phyloP scores from a whole-genome alignment of 331 rosid species.

The Stylosanthes scabra region DNA sequence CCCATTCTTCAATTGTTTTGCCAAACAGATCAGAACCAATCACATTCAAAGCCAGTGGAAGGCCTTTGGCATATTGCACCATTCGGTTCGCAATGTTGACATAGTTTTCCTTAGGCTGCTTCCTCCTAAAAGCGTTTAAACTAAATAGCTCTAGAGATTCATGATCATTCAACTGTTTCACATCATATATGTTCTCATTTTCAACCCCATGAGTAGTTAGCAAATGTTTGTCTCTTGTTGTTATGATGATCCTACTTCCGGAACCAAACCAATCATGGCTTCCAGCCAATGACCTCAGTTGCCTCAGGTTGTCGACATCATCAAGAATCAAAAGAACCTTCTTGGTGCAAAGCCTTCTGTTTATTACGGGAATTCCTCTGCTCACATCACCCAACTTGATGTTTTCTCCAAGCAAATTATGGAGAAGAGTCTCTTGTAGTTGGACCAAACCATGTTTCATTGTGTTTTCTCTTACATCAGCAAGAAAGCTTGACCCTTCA shows the following conservation, averaged over 20 bases:
- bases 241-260: conserved; percentile 53
- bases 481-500: conserved; percentile 29
- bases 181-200: conserved; percentile 32
- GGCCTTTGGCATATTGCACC: conserved; percentile 46
- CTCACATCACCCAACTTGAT: conserved; percentile 32
- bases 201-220: conserved; percentile 45
- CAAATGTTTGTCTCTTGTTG: conserved; percentile 53
- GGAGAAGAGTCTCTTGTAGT: conserved; percentile 36
- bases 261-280: conserved; percentile 47
- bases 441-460: conserved; percentile 34
- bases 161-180: conserved; percentile 27
- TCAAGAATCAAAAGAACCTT: conserved; percentile 52
- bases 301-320: conserved; percentile 46
- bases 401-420: conserved; percentile 32
- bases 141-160: conserved; percentile 51
- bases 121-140: conserved; percentile 44
- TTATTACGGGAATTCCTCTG: conserved; percentile 44
- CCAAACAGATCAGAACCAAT: conserved; percentile 54
- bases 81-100: conserved; percentile 21
- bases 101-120: conserved; percentile 34
- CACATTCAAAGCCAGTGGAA: conserved; percentile 51
- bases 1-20: conserved; percentile 45
- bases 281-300: conserved; percentile 45
- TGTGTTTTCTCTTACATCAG: conserved; percentile 40
- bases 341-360: conserved; percentile 29